Evolutionary conservation across 2,329 filamentous ascomycete species (phyloP).

Genomic region (Neofusicoccum cordaticola): DNA sequence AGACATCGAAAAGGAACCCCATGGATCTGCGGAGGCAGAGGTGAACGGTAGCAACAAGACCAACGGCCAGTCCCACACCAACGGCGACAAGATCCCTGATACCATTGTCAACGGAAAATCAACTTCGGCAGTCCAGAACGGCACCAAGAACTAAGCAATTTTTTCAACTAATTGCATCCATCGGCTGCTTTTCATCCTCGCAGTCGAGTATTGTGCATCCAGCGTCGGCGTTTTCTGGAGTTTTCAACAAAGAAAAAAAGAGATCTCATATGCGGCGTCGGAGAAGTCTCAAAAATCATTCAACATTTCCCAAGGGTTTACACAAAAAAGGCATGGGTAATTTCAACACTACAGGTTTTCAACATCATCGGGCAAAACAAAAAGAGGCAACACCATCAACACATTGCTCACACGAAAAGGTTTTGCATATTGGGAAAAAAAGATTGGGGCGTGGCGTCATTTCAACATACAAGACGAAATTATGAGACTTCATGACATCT

Average conservation of each 20-base stretch:
- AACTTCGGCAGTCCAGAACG: slow-evolving; percentile 12
- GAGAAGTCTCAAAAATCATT: not conserved
- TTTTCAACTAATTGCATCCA: not conserved
- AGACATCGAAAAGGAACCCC: slow-evolving; percentile 53
- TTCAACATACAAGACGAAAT: slow-evolving; percentile 14
- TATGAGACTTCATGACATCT: slow-evolving; percentile 1
- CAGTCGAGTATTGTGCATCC: slow-evolving; percentile 7
- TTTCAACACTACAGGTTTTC: slow-evolving; percentile 5
- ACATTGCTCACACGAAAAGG: not conserved
- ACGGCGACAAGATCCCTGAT: slow-evolving; percentile 1
- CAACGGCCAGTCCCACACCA: slow-evolving; percentile 3
- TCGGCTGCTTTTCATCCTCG: slow-evolving; percentile 8
- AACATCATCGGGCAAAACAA: not conserved
- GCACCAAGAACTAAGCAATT: not conserved
- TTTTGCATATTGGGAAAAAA: not conserved
- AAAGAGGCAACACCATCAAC: not conserved
- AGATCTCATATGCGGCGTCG: slow-evolving; percentile 7
- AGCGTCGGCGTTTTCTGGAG: slow-evolving; percentile 15
- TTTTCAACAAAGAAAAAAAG: slow-evolving; percentile 16
- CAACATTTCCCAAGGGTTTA: not conserved
- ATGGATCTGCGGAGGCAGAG: not conserved
- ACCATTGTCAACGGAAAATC: slow-evolving; percentile 11
- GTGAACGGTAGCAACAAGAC: not conserved
- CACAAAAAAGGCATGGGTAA: not conserved
- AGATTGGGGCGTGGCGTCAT: not conserved